Percentiles rank a stretch among this genome's conserved stretches.
These are phyloP conservation scores for Ganoderma meredithae DNA, from an alignment of 1,284 basidiomycete species.

Conservation along the genomic window DNA sequence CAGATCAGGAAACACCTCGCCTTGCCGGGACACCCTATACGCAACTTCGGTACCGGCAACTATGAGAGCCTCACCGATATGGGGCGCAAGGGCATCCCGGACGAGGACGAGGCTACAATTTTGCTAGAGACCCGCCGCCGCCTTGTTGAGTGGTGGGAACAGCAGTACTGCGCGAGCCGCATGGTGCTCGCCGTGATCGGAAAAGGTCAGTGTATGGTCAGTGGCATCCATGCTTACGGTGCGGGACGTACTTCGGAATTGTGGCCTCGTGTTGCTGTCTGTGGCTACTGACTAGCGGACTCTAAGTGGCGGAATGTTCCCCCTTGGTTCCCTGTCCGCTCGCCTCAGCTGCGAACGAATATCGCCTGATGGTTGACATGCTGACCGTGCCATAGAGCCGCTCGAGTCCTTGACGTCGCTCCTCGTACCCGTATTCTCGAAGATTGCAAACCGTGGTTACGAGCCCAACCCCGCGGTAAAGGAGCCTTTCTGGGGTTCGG, in stretches of 20 bases:
- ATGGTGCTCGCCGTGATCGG: slow-evolving; percentile 59
- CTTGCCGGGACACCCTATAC: slow-evolving; percentile 60
- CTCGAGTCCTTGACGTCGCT: slow-evolving; percentile 38
- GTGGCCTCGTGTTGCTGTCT: not conserved
- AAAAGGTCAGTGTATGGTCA: slow-evolving; percentile 39
- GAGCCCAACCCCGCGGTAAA: slow-evolving; percentile 47
- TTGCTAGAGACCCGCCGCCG: slow-evolving; percentile 66
- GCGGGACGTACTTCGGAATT: not conserved
- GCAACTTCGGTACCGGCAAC: slow-evolving; percentile 75
- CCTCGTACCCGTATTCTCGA: slow-evolving; percentile 49
- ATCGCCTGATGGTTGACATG: slow-evolving; percentile 5
- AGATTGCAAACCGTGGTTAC: slow-evolving; percentile 55
- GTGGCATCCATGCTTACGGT: not conserved
- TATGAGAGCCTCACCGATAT: slow-evolving; percentile 54
- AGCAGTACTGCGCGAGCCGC: slow-evolving; percentile 71
- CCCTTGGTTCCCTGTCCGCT: not conserved
- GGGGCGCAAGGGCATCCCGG: slow-evolving; percentile 30
- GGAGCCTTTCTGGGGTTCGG: slow-evolving; percentile 41
- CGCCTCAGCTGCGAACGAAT: slow-evolving; percentile 1
- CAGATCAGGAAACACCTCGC: slow-evolving; percentile 68
- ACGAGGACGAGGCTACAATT: slow-evolving; percentile 42
- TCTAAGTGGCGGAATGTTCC: not conserved
- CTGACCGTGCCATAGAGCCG: slow-evolving; percentile 30
- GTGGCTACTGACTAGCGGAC: not conserved
- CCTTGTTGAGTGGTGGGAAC: slow-evolving; percentile 73